phyloP scores from a whole-genome alignment of 495 filamentous ascomycete species.

The Lasiosphaeris hirsuta region DNA sequence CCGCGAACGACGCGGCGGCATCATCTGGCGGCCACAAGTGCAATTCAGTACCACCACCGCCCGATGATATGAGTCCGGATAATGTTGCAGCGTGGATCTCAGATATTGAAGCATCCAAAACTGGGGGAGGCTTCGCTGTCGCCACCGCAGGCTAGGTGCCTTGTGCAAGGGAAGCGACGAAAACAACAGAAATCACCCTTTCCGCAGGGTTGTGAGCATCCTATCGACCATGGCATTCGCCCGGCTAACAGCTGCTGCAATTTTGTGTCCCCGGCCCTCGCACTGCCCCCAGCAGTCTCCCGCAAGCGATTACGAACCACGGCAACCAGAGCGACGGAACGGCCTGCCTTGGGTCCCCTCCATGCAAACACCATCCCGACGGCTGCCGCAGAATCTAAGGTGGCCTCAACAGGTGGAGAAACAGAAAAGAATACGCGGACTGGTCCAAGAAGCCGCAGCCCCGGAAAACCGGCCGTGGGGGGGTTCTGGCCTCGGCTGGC shows the following conservation, averaged over 20 bases:
- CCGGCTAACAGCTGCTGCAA: neutral
- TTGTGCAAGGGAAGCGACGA: neutral
- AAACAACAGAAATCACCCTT: neutral
- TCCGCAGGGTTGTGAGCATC: neutral
- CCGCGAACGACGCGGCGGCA: neutral
- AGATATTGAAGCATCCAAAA: neutral
- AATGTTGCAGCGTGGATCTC: constrained; percentile 1
- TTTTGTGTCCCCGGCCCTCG: neutral
- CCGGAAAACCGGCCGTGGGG: constrained; percentile 1
- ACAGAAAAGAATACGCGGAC: neutral
- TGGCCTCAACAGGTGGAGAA: constrained; percentile 1
- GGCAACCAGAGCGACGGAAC: neutral
- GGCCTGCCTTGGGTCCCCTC: neutral
- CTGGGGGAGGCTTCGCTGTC: neutral
- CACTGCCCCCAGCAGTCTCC: neutral
- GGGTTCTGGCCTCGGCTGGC: neutral
- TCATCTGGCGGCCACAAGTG: neutral
- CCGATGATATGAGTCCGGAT: constrained; percentile 2
- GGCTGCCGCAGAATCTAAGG: neutral
- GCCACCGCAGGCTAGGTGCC: neutral
- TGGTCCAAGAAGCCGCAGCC: neutral
- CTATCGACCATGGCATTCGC: neutral
- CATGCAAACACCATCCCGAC: neutral
- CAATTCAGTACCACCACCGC: neutral
- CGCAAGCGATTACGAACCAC: neutral